phyloP scores from a whole-genome alignment of 176 grass and related monocot species.

The Juncus effusus region DNA sequence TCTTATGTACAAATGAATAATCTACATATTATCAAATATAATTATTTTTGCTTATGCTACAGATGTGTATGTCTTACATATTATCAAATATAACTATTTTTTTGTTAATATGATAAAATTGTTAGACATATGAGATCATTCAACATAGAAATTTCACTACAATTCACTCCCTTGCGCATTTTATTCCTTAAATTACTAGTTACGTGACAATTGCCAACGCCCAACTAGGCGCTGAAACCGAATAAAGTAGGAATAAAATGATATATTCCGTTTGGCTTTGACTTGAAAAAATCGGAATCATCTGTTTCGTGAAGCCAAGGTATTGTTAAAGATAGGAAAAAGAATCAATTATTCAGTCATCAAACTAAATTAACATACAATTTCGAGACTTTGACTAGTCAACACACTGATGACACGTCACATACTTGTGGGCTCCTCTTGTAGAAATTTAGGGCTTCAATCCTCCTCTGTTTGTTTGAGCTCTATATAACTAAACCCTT shows the following conservation, averaged over 20 bases:
- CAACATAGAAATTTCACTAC: no score
- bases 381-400: not conserved
- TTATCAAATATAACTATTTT: no score
- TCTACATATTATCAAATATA: no score
- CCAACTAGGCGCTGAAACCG: no score
- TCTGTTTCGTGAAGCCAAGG: conserved; percentile 6
- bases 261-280: conserved; percentile 16
- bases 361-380: conserved; percentile 4
- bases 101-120: no score
- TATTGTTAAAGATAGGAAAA: not conserved
- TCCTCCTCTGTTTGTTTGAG: not conserved
- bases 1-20: no score
- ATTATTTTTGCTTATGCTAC: no score
- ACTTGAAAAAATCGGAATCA: conserved; percentile 12
- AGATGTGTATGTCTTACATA: no score
- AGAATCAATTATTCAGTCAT: not conserved
- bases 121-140: no score
- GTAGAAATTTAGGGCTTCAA: conserved; percentile 2
- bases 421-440: not conserved
- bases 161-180: no score
- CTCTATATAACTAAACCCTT: conserved; percentile 5
- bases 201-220: no score
- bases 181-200: no score
- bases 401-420: not conserved
- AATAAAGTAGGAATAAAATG: not conserved